These are phyloP conservation scores for Grammothele lineata DNA, from an alignment of 768 basidiomycete genomes.

Conservation along the genomic window DNA sequence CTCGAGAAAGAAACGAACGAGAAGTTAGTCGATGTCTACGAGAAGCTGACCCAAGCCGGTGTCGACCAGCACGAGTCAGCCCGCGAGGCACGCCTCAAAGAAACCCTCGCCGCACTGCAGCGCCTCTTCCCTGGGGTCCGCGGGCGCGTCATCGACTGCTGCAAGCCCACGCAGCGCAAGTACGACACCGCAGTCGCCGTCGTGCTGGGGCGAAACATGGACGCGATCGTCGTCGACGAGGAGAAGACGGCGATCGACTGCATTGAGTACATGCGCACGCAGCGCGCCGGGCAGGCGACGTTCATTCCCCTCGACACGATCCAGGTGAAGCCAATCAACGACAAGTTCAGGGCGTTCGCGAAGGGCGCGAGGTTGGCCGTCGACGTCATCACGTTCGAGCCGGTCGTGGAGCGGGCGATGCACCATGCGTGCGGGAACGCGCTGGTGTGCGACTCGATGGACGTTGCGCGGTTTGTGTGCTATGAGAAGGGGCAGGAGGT, in stretches of 20 bases:
- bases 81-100: constrained; percentile 77
- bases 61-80: constrained; percentile 87
- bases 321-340: constrained; percentile 88
- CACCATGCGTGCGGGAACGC: constrained; percentile 96
- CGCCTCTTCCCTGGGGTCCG: constrained; percentile 92
- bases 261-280: constrained; percentile 97
- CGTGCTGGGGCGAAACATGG: constrained; percentile 90
- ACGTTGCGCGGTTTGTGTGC: constrained; percentile 83
- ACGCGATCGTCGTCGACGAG: constrained; percentile 93
- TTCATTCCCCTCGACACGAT: constrained; percentile 99
- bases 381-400: constrained; percentile 58
- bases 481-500: constrained; percentile 96
- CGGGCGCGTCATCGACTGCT: constrained; percentile 89
- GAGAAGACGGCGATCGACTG: constrained; percentile 97
- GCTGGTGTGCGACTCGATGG: constrained; percentile 93
- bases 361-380: constrained; percentile 64
- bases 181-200: constrained; percentile 91
- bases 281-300: constrained; percentile 92
- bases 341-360: constrained; percentile 89
- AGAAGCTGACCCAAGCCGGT: constrained; percentile 85
- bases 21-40: constrained; percentile 77
- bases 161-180: constrained; percentile 89
- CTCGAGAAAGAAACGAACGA: constrained; percentile 90
- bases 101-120: constrained; percentile 79
- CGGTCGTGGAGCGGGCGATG: constrained; percentile 88